phyloP scores from a whole-genome alignment of 352 stramenopile species.

The Globisporangium nunn region DNA sequence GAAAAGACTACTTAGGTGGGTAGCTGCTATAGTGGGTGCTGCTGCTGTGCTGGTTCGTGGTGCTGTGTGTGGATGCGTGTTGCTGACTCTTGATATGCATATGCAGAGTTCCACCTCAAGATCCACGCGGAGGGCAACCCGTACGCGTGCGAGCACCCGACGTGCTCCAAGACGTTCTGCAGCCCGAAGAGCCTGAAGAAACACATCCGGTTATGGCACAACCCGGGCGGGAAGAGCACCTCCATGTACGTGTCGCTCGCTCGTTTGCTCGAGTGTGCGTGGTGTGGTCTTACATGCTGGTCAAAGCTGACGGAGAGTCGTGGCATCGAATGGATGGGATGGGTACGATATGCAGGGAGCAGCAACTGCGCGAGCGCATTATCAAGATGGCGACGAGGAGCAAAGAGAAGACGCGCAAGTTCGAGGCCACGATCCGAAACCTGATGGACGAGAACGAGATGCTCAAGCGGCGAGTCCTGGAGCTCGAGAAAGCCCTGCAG shows the following conservation, averaged over 20 bases:
- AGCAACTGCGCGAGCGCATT: slow-evolving; percentile 77
- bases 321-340: background rate
- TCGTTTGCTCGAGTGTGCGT: background rate
- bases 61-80: no score
- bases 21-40: background rate
- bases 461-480: slow-evolving; percentile 56
- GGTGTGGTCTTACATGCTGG: background rate
- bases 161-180: slow-evolving; percentile 79
- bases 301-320: background rate
- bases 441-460: slow-evolving; percentile 75
- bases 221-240: slow-evolving; percentile 72
- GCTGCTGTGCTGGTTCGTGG: background rate
- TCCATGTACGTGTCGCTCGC: slow-evolving; percentile 37
- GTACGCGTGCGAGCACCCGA: slow-evolving; percentile 75
- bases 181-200: slow-evolving; percentile 83
- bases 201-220: slow-evolving; percentile 78
- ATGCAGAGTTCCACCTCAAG: slow-evolving; percentile 72
- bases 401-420: slow-evolving; percentile 80
- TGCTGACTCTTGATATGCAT: background rate
- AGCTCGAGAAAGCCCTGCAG: slow-evolving; percentile 32
- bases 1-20: slow-evolving; percentile 71
- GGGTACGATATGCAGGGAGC: slow-evolving; percentile 26
- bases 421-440: slow-evolving; percentile 66
- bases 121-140: slow-evolving; percentile 76
- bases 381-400: slow-evolving; percentile 82